A percentile compares a stretch with the other conserved stretches of the same genome.
These are phyloP conservation scores for Nevesoporus exiguus DNA, from an alignment of 768 basidiomycete species.

Conservation along the genomic window DNA sequence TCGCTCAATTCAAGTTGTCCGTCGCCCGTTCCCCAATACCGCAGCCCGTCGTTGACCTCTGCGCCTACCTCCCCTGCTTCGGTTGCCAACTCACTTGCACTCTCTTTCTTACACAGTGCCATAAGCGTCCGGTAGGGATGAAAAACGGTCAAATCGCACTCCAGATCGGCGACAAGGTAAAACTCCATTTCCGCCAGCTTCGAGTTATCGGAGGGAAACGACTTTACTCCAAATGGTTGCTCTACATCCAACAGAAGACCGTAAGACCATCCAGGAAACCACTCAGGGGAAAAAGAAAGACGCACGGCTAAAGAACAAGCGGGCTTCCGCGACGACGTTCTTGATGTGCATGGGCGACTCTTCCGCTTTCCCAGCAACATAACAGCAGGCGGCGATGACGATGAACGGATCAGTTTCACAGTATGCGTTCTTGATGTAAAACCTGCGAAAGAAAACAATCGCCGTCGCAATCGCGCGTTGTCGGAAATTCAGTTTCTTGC, in stretches of 20 bases:
- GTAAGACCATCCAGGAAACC: neutral
- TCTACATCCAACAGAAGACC: constrained; percentile 30
- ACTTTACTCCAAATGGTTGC: constrained; percentile 67
- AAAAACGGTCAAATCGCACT: constrained; percentile 90
- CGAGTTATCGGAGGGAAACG: constrained; percentile 84
- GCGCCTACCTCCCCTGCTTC: constrained; percentile 54
- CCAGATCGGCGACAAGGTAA: constrained; percentile 93
- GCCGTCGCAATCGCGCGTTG: constrained; percentile 94
- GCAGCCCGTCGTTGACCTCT: constrained; percentile 52
- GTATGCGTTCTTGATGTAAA: constrained; percentile 93
- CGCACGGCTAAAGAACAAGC: constrained; percentile 69
- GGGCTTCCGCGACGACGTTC: constrained; percentile 81
- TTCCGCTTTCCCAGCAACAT: constrained; percentile 96
- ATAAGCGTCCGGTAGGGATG: constrained; percentile 93
- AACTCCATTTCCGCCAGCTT: constrained; percentile 99
- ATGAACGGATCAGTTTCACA: constrained; percentile 95
- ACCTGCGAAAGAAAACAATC: constrained; percentile 92
- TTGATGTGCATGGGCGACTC: constrained; percentile 96
- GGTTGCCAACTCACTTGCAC: constrained; percentile 41
- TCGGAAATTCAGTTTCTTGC: constrained; percentile 75
- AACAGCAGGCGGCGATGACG: constrained; percentile 90
- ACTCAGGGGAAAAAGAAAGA: constrained; percentile 5
- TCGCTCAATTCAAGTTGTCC: constrained; percentile 75
- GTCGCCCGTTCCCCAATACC: constrained; percentile 80
- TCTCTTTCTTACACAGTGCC: constrained; percentile 64